Evolutionary conservation across 23 red algal genomes (phyloP).

Genomic region (Rhodosorus marinus): DNA sequence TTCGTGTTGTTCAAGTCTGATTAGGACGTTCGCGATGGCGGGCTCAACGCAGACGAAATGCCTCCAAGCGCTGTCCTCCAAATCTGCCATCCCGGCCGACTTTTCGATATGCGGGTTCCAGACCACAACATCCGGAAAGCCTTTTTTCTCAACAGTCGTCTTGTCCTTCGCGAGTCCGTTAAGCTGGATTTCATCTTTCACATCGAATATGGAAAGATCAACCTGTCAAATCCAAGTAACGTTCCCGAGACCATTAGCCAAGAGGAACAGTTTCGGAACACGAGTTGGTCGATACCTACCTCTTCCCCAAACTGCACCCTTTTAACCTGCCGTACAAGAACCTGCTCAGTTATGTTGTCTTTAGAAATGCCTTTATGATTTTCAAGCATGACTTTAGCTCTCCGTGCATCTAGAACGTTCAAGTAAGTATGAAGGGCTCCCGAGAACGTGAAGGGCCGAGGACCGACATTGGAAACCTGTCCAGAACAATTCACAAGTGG

Average conservation of each 20-base stretch:
- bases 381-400: slow-evolving; percentile 4
- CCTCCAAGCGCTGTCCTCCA: slow-evolving; percentile 57
- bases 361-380: slow-evolving; percentile 23
- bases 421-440: slow-evolving; percentile 74
- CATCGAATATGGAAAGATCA: not conserved
- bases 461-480: no score
- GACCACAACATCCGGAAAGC: slow-evolving; percentile 54
- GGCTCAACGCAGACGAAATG: slow-evolving; percentile 69
- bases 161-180: not conserved
- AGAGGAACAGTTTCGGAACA: no score
- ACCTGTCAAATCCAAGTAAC: no score
- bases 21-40: no score
- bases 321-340: slow-evolving; percentile 4
- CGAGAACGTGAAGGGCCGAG: slow-evolving; percentile 1
- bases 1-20: no score
- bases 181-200: slow-evolving; percentile 1
- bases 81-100: slow-evolving; percentile 29
- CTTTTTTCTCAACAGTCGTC: slow-evolving; percentile 4
- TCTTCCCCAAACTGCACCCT: slow-evolving; percentile 17
- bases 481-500: no score
- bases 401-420: slow-evolving; percentile 7
- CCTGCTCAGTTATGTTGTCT: slow-evolving; percentile 4
- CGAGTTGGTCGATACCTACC: slow-evolving; percentile 58
- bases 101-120: slow-evolving; percentile 84
- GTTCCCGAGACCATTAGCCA: no score